Conservation (phyloP, 148 eudicot species). For the Rhododendron griersonianum region DNA sequence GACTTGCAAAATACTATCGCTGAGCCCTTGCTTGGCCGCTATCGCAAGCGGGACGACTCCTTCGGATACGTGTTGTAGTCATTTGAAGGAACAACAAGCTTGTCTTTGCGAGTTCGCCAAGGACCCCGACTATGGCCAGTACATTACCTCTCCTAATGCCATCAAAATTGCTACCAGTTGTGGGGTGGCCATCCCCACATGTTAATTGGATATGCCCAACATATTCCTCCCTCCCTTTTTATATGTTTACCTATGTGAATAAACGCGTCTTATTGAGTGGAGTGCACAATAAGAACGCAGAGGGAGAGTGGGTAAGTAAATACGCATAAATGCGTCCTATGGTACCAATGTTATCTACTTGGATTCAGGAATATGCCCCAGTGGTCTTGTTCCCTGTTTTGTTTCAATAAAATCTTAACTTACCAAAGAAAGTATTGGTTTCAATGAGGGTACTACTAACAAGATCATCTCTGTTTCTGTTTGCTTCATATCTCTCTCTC, state of each 20-base stretch:
- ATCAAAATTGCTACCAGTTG: not conserved
- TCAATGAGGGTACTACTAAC: too few relatives aligned
- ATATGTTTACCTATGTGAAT: not conserved
- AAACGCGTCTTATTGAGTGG: not conserved
- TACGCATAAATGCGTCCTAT: not conserved
- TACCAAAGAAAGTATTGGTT: too few relatives aligned
- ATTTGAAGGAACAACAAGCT: not conserved
- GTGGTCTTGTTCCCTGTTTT: too few relatives aligned
- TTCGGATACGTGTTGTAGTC: not conserved
- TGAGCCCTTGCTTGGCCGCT: not conserved
- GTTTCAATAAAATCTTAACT: too few relatives aligned
- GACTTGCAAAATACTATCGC: not conserved
- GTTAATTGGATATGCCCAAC: not conserved
- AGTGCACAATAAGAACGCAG: not conserved
- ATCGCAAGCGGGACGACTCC: not conserved
- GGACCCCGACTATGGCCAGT: not conserved
- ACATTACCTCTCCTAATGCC: not conserved
- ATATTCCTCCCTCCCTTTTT: not conserved
- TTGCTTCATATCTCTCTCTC: too few relatives aligned
- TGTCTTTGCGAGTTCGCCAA: not conserved
- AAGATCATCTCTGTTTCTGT: too few relatives aligned
- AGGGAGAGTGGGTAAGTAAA: not conserved
- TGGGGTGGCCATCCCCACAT: not conserved
- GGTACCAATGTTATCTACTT: not conserved
- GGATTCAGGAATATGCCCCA: too few relatives aligned